Percentiles rank a stretch among this genome's conserved stretches.
Conservation (phyloP, 2,329 filamentous ascomycete species). For the Fusarium heterosporum region DNA sequence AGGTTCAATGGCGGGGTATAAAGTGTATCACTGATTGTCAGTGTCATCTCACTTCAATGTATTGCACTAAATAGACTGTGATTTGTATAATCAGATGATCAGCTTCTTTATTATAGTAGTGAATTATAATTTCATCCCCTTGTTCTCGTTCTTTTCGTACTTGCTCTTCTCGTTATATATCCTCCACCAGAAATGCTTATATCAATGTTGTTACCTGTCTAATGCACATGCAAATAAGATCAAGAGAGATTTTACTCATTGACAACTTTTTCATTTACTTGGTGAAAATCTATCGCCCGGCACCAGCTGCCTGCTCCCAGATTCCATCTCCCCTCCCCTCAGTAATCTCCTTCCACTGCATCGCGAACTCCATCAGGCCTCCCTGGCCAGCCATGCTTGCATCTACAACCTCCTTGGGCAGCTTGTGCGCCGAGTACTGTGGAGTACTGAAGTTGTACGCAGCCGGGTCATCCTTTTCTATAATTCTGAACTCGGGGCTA, state of each 20-base stretch:
- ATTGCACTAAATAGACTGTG: neutral
- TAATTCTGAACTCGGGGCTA: constrained; percentile 82
- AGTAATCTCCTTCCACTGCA: constrained; percentile 75
- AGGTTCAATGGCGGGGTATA: too few species aligned
- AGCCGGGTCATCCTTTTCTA: constrained; percentile 86
- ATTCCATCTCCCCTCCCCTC: constrained; percentile 56
- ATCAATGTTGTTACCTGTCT: neutral
- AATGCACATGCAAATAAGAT: neutral
- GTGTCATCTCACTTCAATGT: neutral
- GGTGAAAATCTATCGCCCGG: constrained; percentile 15
- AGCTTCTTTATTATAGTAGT: neutral
- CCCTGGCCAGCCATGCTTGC: constrained; percentile 75
- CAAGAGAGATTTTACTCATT: neutral
- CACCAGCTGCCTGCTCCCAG: constrained; percentile 51
- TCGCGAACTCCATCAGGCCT: constrained; percentile 83
- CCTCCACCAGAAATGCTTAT: neutral
- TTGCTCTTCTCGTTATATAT: neutral
- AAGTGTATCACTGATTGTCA: neutral
- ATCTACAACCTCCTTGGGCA: constrained; percentile 91
- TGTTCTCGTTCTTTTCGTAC: neutral
- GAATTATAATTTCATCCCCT: neutral
- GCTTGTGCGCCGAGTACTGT: constrained; percentile 94
- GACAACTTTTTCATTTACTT: neutral
- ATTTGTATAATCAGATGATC: neutral
- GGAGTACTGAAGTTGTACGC: constrained; percentile 87